Evolutionary conservation across 2,329 filamentous ascomycete species (phyloP).

Genomic region (Phyllosticta citrichinensis): DNA sequence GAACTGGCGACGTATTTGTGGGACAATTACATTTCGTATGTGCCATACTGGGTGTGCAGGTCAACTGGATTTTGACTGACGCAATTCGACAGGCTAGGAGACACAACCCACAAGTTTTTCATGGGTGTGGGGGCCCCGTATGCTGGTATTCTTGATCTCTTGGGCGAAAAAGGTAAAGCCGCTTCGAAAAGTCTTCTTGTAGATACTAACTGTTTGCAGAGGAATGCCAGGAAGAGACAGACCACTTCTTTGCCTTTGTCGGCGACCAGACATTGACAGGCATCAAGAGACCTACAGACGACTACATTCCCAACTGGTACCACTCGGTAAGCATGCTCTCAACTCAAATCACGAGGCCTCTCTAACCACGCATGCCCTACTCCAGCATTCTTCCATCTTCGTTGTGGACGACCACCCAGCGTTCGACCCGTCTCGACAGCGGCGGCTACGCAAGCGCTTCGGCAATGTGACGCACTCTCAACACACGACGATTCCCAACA

Average conservation of each 20-base stretch:
- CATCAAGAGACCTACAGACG: constrained; percentile 54
- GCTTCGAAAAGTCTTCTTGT: constrained; percentile 27
- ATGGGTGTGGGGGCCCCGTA: constrained; percentile 88
- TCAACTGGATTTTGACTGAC: constrained; percentile 4
- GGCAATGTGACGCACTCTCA: constrained; percentile 42
- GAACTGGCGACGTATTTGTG: constrained; percentile 79
- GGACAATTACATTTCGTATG: constrained; percentile 87
- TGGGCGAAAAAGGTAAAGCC: constrained; percentile 59
- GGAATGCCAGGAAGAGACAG: constrained; percentile 55
- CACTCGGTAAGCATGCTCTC: constrained; percentile 41
- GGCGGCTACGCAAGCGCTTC: constrained; percentile 48
- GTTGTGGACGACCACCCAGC: constrained; percentile 66
- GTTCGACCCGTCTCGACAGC: constrained; percentile 54
- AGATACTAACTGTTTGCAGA: constrained; percentile 24
- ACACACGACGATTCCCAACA: constrained; percentile 41
- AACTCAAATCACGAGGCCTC: background rate
- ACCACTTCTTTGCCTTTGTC: constrained; percentile 72
- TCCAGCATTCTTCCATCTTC: constrained; percentile 62
- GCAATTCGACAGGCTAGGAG: constrained; percentile 36
- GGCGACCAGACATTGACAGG: constrained; percentile 65
- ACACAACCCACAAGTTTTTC: constrained; percentile 66
- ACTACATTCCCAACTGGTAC: constrained; percentile 77
- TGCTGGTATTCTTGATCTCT: constrained; percentile 67
- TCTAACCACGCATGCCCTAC: background rate
- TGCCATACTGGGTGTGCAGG: background rate